Base-by-base conservation (phyloP, 768 basidiomycete species). In the Lentinula boryana region DNA sequence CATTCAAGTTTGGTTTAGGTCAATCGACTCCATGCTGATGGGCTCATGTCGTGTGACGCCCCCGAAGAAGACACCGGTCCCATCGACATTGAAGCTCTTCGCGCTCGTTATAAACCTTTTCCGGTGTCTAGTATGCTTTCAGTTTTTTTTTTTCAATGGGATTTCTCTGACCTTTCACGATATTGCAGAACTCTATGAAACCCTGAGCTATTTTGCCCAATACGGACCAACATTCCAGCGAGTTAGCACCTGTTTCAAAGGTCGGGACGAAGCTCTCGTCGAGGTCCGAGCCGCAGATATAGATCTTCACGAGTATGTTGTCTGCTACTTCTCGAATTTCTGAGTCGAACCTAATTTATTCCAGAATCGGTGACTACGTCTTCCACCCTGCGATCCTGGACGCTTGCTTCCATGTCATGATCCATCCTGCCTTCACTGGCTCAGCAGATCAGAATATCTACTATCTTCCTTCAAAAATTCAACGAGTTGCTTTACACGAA, bases 361-460 rank as follows among this genome's bases (percentile, higher is more conserved):
- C 48, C 16, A 49, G 56, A 9, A 23, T 13, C 15, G 32, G 33
- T 15, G 58, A 62, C 21, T 71, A 72, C 56, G 31, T 62, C 52
- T 52, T 71, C 16, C 68, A 72, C 60, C 73, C 73, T 5, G 69
- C 71, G 2, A 67, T 73, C 16, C 60, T 73, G 8, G 73, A 74
- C 51, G 65, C 68, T 6, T 66, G 67, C 44, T 43, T 75, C 16
- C 72, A 73, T 41, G 58, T 66, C 36, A 43, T 60, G 21, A 32
- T 58, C 12, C 64, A 65, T 13, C 66, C 69, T 54, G 63, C 61
- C 10, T 43, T 61, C 2, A 48, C 70, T 43, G 65, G 65, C 0
- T 63, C 62, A 9, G 60, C 63, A 33, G 67, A 68, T 54, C 40
- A 38, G 1, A 63, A 63, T 33, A 57, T 55, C 2, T 71, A 70